Base-by-base conservation (phyloP, 1,284 basidiomycete species). In the Trichosporon asahii region DNA sequence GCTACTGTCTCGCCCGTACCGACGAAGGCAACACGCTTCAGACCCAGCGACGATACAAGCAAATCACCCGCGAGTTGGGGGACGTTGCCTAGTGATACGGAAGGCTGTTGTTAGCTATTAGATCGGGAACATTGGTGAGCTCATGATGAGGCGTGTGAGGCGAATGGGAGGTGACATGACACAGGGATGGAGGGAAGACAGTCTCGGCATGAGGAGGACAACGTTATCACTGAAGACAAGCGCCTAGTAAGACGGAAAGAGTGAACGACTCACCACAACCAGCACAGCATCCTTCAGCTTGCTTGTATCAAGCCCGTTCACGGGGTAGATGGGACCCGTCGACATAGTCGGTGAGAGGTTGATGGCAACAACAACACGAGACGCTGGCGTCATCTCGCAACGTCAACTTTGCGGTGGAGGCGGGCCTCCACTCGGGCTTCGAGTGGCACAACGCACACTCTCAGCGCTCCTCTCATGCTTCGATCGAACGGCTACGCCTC, bases 31-130 rank as follows among this genome's bases (percentile, higher is more conserved):
- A 91, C 82, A 53, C 87, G 85, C 66, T 82, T 78, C 9, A 93
- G 85, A 18, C 83, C 84, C 60, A 91, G 85, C 0, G 90, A 89
- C 5, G 89, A 80, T 68, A 92, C 89, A 69, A 93, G 82, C 14
- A 93, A 83, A 81, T 93, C 92, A 18, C 85, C 88, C 0, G 91
- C 88, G 18, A 93, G 86, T 77, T 93, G 92, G 7, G 89, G 86
- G 46, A 93, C 87, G 83, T 93, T 93, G 61, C 90, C 92, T 27
- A 89, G 87, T 0, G 91, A 92, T 4, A 93, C 91, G 60, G 92
- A 80, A 27, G 92, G 91, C 91, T 93, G 70, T 2, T 12, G 77
- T 60, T 85, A 85, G 69, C 95, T 87, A 75, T 18, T 14, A n/a
- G n/a, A n/a, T n/a, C n/a, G n/a, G n/a, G n/a, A n/a, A n/a, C n/a